Base-by-base conservation (phyloP, 306 rosid species). In the Canavalia gladiata region DNA sequence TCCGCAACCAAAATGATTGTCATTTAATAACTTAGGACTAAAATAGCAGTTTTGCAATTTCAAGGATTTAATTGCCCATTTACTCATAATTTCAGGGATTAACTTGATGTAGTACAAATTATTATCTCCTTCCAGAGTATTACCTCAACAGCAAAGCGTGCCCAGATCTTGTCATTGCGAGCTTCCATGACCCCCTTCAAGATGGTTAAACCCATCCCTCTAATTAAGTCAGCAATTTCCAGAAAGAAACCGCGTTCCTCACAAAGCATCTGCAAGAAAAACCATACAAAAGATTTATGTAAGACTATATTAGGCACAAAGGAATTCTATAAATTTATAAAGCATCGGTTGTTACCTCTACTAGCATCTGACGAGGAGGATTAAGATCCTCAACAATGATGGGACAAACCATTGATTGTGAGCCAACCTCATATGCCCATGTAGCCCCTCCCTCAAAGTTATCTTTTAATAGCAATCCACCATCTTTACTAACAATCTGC, bases 361-460 rank as follows among this genome's bases (percentile, higher is more conserved):
- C 99, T 46, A 93, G 92, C 98, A 95, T 90, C 91, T 95, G 99
- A 42, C 97, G 94, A 18, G 99, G 98, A 29, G 90, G 84, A 83
- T 92, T 90, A 73, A 95, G 90, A 86, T 95, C 99, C 89, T 95
- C 98, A 4, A 95, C 99, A 64, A 93, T 87, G 87, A 95, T 95
- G 31, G 99, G 99, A 55, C 98, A 93, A 74, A 87, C 91, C 96
- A 77, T 90, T 56, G 99, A 91, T 80, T 90, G 92, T 3, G 96
- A 88, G 49, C 97, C 97, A 90, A 95, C 96, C 81, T 95, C 96
- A 57, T 90, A 93, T 41, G 99, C 99, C 99, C 99, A 95, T 57
- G 98, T 95, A 18, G 93, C 99, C 59, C 98, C 97, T 82, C 99
- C 99, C 78, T 93, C 99, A 70, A 90, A 92, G 83, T 89, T 89